phyloP scores from a whole-genome alignment of 192 early-diverging fungal genomes.

The Geranomyces variabilis region DNA sequence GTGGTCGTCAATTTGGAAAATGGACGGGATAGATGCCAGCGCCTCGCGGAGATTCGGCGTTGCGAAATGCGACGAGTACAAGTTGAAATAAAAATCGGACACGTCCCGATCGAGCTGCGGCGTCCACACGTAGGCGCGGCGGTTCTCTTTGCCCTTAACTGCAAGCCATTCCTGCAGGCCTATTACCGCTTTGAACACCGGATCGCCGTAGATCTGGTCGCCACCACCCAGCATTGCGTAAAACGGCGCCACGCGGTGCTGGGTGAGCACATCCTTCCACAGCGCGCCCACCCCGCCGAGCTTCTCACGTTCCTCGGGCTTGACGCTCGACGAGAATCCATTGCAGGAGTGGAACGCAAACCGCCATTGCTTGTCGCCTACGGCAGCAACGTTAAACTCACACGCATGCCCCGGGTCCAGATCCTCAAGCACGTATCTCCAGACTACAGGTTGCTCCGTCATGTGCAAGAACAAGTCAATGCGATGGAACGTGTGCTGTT shows the following conservation, averaged over 20 bases:
- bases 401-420: not conserved
- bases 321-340: slow-evolving; percentile 23
- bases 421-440: slow-evolving; percentile 4
- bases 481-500: slow-evolving; percentile 21
- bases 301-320: slow-evolving; percentile 28
- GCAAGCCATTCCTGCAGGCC: slow-evolving; percentile 24
- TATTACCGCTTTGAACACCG: slow-evolving; percentile 17
- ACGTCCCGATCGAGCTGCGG: slow-evolving; percentile 46
- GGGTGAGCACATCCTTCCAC: slow-evolving; percentile 32
- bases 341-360: slow-evolving; percentile 33
- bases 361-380: slow-evolving; percentile 16
- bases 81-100: slow-evolving; percentile 71
- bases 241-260: slow-evolving; percentile 27
- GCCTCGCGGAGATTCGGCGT: slow-evolving; percentile 58
- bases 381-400: slow-evolving; percentile 21
- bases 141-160: slow-evolving; percentile 26
- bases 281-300: slow-evolving; percentile 25
- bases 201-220: slow-evolving; percentile 47
- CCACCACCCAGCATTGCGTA: slow-evolving; percentile 40
- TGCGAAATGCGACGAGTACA: slow-evolving; percentile 67
- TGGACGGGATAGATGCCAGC: slow-evolving; percentile 60
- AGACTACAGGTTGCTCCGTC: slow-evolving; percentile 4
- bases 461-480: slow-evolving; percentile 25
- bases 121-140: slow-evolving; percentile 2
- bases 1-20: slow-evolving; percentile 36